Base-by-base conservation (phyloP, 768 basidiomycete genomes). In the Amanita pseudoporphyria region DNA sequence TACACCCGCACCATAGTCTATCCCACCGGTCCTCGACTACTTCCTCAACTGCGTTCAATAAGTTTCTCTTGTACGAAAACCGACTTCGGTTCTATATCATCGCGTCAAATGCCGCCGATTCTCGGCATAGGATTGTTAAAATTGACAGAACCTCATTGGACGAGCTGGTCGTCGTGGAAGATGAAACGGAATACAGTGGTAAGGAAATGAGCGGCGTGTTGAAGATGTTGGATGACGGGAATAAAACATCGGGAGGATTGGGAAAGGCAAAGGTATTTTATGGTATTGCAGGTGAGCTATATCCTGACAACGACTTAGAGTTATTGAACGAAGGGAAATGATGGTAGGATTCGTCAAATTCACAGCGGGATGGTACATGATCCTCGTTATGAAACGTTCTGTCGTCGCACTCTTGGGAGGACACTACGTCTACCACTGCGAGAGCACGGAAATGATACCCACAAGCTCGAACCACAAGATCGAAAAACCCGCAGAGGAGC, bases 391-490 rank as follows among this genome's bases (percentile, higher is more conserved):
- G 41, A 90, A 94, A 62, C 81, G 93, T 36, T 87, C 89, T 6
- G 86, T 92, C 6, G 94, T 98, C 35, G 92, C 93, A 0, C 75
- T 99, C 4, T 71, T 99, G 7, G 96, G 94, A 6, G 95, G 95
- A 0, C 93, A 97, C 61, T 96, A 96, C 59, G 71, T 98, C 35
- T 98, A 94, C 59, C 96, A 98, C 58, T 94, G 90, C 67, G 96
- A 98, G 60, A 84, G 77, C 57, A 88, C 92, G 1, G 87, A 92
- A 30, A 82, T 94, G 30, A 67, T 91, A 12, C 81, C 88, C 2
- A 72, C 97, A 22, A 77, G 78, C 14, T 77, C 77, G 58, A 86
- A 79, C 52, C 89, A 85, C 67, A 92, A 85, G 67, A 66, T 91
- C 16, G 95, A 96, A 39, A 86, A 87, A 56, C 84, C 85, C 0